Evolutionary conservation across 2,329 filamentous ascomycete species (phyloP), one percentile per base, ranked within the genome.

Genomic region (Botrytis elliptica): DNA sequence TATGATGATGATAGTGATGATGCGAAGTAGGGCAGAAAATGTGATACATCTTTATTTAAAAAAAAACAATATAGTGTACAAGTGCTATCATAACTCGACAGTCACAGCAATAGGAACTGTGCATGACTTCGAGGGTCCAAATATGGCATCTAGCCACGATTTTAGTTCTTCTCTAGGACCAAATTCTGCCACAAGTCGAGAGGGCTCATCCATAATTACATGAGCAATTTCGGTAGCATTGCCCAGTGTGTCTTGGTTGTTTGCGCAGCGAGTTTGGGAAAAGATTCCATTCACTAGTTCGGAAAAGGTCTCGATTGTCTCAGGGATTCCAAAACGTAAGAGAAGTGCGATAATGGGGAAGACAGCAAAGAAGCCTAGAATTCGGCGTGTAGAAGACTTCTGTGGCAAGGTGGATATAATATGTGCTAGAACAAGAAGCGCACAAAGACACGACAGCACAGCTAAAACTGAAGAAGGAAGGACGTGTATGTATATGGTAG

Each of bases 171-270:
- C 42, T 69, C 71, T 46, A 6, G 71, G 49, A 2, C 63, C 63
- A n/a, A 60, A 72, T 40, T 72, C 71, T 29, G 71, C 71, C 20
- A 72, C 42, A 8, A 72, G 63, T 36, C 63, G 71, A 20, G 71
- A 72, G 5, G 71, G 71, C 33, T 72, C 71, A 29, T 72, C 71
- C 40, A 69, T 29, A 20, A 72, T 18, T 33, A 22, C 52, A 49
- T 72, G 63, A 10, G 40, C 33, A 8, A 60, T 67, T 4, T 44
- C 63, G 16, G 63, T 46, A n/a, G 38, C n/a, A 33, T 52, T 60
- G 20, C 42, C 38, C 7, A 44, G 4, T 1, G 29, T 40, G 3
- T 49, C 20, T 18, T 22, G 22, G 9, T 65, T 33, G 3, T 14
- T 62, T 25, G 63, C 29, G 16, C 71, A 68, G 38, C 40, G 9